Evolutionary conservation across 164 flowering plant genomes (phyloP).

Genomic region (Aristolochia contorta): DNA sequence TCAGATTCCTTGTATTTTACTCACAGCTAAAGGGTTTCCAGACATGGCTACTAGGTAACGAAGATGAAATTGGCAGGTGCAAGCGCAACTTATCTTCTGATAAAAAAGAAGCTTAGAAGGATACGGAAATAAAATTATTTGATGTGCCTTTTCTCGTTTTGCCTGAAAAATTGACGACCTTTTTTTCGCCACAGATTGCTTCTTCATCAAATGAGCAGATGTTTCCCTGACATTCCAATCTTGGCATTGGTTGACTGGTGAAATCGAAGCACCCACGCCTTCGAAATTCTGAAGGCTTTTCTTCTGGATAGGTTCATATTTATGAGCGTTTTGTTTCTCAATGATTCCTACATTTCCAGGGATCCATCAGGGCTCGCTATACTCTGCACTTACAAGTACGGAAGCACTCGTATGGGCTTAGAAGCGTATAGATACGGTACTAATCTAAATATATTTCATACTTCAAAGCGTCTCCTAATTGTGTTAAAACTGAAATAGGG

Average conservation of each 20-base stretch:
- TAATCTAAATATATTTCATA: background rate
- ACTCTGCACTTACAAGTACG: slow-evolving; percentile 84
- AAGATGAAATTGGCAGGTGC: background rate
- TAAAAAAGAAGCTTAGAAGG: too few relatives aligned
- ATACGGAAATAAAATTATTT: too few relatives aligned
- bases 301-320: too few relatives aligned
- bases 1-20: slow-evolving; percentile 79
- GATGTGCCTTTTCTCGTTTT: too few relatives aligned
- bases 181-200: slow-evolving; percentile 46
- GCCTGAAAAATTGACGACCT: too few relatives aligned
- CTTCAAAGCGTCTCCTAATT: background rate
- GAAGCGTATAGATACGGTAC: slow-evolving; percentile 92
- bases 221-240: slow-evolving; percentile 65
- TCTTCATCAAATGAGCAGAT: slow-evolving; percentile 65
- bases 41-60: slow-evolving; percentile 90
- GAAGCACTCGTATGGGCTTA: slow-evolving; percentile 94
- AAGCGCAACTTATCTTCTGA: too few relatives aligned
- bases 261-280: background rate
- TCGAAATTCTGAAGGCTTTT: too few relatives aligned
- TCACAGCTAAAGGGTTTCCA: slow-evolving; percentile 97
- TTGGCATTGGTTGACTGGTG: slow-evolving; percentile 92
- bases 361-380: slow-evolving; percentile 93
- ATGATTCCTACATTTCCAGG: slow-evolving; percentile 30
- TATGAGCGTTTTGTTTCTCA: background rate
- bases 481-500: background rate